Base-by-base conservation (phyloP, 208 protist genomes). In the Leishmania guyanensis region DNA sequence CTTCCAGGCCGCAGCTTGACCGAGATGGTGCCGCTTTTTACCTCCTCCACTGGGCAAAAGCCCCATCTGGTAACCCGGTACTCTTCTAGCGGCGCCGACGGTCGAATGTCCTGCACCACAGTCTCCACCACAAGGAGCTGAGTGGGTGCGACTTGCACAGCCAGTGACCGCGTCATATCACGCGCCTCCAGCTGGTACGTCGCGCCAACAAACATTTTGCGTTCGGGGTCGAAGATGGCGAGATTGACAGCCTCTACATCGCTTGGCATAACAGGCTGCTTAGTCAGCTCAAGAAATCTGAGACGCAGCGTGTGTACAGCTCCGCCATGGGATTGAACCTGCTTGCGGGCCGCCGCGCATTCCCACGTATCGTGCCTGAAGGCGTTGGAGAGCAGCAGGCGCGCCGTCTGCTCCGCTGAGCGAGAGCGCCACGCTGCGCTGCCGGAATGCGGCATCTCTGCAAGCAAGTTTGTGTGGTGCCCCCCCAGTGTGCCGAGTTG, bases 301-400 rank as follows among this genome's bases (percentile, higher is more conserved):
- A 95, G 78, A 12, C 82, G 84, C 62, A 94, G 79, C 16, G 90
- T 89, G 33, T 79, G 77, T 36, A 77, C 88, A 22, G 70, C 80
- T 36, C 85, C 87, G 9, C 88, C 88, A 17, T 84, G 80, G 2
- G 81, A 89, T 70, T 76, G 73, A 20, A 91, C 83, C 74, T 82
- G 79, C 68, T 86, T 83, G 9, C 76, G 77, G 5, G 91, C 89
- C 33, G 88, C 83, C 33, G 71, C 88, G 70, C 84, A 89, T 77
- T 97, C 94, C 89, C 89, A 96, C 33, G 94, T 96, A 79, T 97
- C 94, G 80, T 97, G 90, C 58, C 94, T 89, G 43, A 96, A 94
- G 51, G 93, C 94, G 78, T 90, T 96, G 46, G 93, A 95, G 17
- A 97, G 88, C 22, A 97, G 89, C 54, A 95, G 85, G 6, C 94